Evolutionary conservation across 2,329 filamentous ascomycete species (phyloP), one percentile per base, ranked within the genome.

Genomic region (Teratosphaeria epicoccoides): DNA sequence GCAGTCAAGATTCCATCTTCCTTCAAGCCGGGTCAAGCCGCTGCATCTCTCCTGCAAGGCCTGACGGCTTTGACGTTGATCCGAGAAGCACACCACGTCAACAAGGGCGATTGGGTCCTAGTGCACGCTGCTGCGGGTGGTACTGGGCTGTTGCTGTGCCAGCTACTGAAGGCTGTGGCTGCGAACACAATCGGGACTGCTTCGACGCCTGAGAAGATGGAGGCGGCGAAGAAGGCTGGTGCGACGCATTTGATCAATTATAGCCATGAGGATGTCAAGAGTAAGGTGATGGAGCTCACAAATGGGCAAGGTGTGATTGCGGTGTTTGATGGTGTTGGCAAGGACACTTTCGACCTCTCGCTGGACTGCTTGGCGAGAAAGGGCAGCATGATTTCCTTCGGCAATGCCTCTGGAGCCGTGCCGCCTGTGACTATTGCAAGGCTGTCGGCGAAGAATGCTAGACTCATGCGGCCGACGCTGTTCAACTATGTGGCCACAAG

Each of bases 111-210:
- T 59, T 93, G 85, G 82, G 77, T 88, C 0, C 79, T 95, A 2
- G 81, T 95, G 14, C 88, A 93, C 61, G 89, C 89, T 0, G 89
- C 89, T 0, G 88, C 88, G 0, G 89, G 89, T 14, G 89, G 89
- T 14, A 87, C 88, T 0, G 87, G 87, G 0, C 72, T 84, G 43
- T 79, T 87, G 70, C 76, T 95, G 24, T 82, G 81, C 37, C 88
- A 94, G 74, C 71, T 95, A 59, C 72, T 95, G 40, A 79, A 78
- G 58, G 73, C 77, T 0, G 74, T 89, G 2, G 89, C 88, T 1
- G 89, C 87, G 11, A 81, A 80, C 59, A 81, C 84, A 22, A 93
- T 96, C 62, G 89, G 83, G 1, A 91, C 88, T 3, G 87, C 87
- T 0, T 83, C 82, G 46, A 85, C 83, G 29, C 67, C 73, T 5